These are phyloP conservation scores for Stylonectria norvegica DNA, from an alignment of 2,329 filamentous ascomycete genomes.

Conservation along the genomic window DNA sequence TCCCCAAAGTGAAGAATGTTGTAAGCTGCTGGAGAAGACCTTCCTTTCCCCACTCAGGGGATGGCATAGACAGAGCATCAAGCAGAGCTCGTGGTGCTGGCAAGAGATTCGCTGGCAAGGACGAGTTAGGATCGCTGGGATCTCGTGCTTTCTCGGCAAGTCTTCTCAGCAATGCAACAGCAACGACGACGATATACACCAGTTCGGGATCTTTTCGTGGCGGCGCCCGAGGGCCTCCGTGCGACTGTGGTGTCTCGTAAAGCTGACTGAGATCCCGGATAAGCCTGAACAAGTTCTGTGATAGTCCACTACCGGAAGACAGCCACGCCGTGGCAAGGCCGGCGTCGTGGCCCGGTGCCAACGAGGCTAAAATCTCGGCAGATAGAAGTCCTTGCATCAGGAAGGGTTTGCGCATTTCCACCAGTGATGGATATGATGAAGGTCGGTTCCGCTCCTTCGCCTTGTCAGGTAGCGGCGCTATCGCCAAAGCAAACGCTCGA, in stretches of 20 bases:
- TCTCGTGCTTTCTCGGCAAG: slow-evolving; percentile 66
- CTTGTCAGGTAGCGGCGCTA: slow-evolving; percentile 77
- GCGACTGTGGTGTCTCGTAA: slow-evolving; percentile 48
- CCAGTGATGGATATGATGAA: slow-evolving; percentile 59
- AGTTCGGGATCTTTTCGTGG: slow-evolving; percentile 48
- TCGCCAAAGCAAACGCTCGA: slow-evolving; percentile 78
- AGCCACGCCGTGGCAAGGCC: slow-evolving; percentile 77
- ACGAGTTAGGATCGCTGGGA: slow-evolving; percentile 46
- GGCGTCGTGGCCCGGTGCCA: slow-evolving; percentile 69
- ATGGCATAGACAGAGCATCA: slow-evolving; percentile 62
- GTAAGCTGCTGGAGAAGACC: slow-evolving; percentile 66
- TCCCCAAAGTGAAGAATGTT: slow-evolving; percentile 48
- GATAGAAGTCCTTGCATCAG: slow-evolving; percentile 90
- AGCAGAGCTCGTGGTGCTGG: slow-evolving; percentile 66
- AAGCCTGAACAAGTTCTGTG: slow-evolving; percentile 72
- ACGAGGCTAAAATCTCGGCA: slow-evolving; percentile 78
- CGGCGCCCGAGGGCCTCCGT: slow-evolving; percentile 32
- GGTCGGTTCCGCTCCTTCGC: slow-evolving; percentile 50
- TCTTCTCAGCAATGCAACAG: slow-evolving; percentile 64
- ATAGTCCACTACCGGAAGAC: slow-evolving; percentile 77
- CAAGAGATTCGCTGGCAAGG: slow-evolving; percentile 58
- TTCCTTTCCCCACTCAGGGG: slow-evolving; percentile 59
- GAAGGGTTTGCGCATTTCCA: slow-evolving; percentile 82
- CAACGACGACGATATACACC: slow-evolving; percentile 63
- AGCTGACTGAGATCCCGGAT: slow-evolving; percentile 68